A percentile compares a stretch with the other conserved stretches of the same genome.
Evolutionary conservation across 805 yeast species (phyloP).

Genomic region (Pichia manshurica): DNA sequence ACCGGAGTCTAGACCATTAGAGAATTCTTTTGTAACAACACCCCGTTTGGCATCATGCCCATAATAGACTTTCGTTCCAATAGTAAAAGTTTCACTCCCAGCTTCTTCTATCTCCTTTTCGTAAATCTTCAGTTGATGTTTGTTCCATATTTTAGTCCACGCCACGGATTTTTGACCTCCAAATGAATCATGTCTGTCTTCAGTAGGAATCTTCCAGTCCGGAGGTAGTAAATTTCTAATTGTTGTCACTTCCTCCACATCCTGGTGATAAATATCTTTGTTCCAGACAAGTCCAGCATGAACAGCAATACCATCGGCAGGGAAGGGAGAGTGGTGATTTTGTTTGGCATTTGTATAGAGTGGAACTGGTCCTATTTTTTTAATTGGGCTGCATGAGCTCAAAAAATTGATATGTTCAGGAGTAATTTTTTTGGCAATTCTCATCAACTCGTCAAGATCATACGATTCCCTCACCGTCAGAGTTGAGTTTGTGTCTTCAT

Average conservation of each 20-base stretch:
- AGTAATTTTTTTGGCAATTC: conserved; percentile 47
- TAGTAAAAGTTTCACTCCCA: conserved; percentile 13
- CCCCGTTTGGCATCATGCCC: conserved; percentile 90
- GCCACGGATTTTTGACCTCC: conserved; percentile 26
- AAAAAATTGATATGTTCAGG: conserved; percentile 59
- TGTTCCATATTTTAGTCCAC: conserved; percentile 32
- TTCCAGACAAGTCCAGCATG: conserved; percentile 83
- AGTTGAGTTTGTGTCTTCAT: conserved; percentile 7
- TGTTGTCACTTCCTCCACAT: conserved; percentile 57
- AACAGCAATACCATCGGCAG: conserved; percentile 51
- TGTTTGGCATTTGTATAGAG: conserved; percentile 30
- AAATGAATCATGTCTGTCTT: conserved; percentile 30
- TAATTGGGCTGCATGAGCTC: conserved; percentile 58
- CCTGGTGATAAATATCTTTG: conserved; percentile 45
- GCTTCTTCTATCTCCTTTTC: conserved; percentile 7
- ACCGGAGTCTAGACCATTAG: conserved; percentile 78
- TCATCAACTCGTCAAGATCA: conserved; percentile 34
- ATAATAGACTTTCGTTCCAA: conserved; percentile 51
- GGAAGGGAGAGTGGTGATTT: conserved; percentile 19
- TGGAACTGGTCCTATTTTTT: conserved; percentile 56
- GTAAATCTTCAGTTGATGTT: conserved; percentile 18
- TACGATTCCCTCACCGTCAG: conserved; percentile 20
- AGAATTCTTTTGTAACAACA: conserved; percentile 52
- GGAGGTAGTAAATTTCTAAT: conserved; percentile 68
- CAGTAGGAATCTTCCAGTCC: conserved; percentile 52